These are phyloP conservation scores for Cystobasidium sp. DNA, from an alignment of 1,284 basidiomycete species.

Conservation along the genomic window DNA sequence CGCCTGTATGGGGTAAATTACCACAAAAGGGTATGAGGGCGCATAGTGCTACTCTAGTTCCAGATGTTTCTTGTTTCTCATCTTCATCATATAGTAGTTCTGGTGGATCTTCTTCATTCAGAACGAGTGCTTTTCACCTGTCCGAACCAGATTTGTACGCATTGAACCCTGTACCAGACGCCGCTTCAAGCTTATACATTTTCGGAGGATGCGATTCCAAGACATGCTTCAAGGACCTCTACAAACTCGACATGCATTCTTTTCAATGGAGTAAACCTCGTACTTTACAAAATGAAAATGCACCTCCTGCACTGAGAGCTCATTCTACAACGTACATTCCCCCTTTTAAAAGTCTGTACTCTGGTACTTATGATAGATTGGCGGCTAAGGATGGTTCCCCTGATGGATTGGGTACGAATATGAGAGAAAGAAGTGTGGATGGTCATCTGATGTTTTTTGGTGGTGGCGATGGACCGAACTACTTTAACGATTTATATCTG, in stretches of 20 bases:
- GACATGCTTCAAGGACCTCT: slow-evolving; percentile 50
- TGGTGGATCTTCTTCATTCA: background rate
- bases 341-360: slow-evolving; percentile 4
- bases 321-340: slow-evolving; percentile 44
- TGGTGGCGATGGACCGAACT: slow-evolving; percentile 51
- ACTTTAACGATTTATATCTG: slow-evolving; percentile 49
- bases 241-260: slow-evolving; percentile 48
- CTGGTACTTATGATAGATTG: slow-evolving; percentile 9
- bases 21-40: slow-evolving; percentile 47
- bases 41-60: slow-evolving; percentile 47
- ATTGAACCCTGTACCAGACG: slow-evolving; percentile 1
- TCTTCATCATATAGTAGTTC: background rate
- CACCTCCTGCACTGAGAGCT: slow-evolving; percentile 44
- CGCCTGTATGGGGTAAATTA: slow-evolving; percentile 47
- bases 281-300: slow-evolving; percentile 1
- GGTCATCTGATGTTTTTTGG: slow-evolving; percentile 49
- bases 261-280: slow-evolving; percentile 41
- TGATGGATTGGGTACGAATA: slow-evolving; percentile 10
- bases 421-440: slow-evolving; percentile 19
- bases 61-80: slow-evolving; percentile 9
- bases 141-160: slow-evolving; percentile 4
- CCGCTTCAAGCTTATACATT: slow-evolving; percentile 19
- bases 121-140: background rate
- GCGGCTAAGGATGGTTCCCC: slow-evolving; percentile 1
- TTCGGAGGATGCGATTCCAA: slow-evolving; percentile 50